These are phyloP conservation scores for Apiospora aurea DNA, from an alignment of 2,329 filamentous ascomycete genomes.

Conservation along the genomic window DNA sequence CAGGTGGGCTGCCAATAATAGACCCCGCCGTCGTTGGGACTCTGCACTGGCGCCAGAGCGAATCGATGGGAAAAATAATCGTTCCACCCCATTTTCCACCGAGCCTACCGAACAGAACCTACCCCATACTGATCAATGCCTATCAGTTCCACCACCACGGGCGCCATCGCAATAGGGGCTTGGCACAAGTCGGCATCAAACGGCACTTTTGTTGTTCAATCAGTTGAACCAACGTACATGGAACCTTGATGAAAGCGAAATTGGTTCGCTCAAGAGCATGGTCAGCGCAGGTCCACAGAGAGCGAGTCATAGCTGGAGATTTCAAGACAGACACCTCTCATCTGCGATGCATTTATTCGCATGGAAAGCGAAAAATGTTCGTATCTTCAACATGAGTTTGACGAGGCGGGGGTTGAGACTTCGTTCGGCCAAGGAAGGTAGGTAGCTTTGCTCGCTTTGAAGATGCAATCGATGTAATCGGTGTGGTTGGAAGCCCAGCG, in stretches of 20 bases:
- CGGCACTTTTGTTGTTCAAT: neutral
- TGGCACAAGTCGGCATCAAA: neutral
- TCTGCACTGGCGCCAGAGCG: neutral
- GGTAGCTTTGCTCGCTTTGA: too few relatives aligned
- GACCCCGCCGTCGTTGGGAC: neutral
- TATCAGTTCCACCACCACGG: slow-evolving; percentile 2
- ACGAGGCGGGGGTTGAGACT: neutral
- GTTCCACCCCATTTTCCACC: neutral
- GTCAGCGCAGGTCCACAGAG: neutral
- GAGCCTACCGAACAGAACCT: neutral
- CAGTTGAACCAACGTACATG: neutral
- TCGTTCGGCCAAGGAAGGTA: neutral
- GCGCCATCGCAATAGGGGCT: slow-evolving; percentile 16
- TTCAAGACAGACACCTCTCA: neutral
- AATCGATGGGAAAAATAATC: slow-evolving; percentile 1
- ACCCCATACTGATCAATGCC: slow-evolving; percentile 21
- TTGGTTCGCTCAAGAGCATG: neutral
- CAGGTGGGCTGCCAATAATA: slow-evolving; percentile 9
- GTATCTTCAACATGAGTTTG: neutral
- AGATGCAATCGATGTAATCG: too few relatives aligned
- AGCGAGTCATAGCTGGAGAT: neutral
- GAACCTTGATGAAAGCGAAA: neutral
- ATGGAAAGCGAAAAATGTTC: neutral
- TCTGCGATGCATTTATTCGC: neutral
- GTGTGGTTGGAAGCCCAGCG: too few relatives aligned